Conservation (phyloP, 345 rosid species). For the Kernera saxatilis region DNA sequence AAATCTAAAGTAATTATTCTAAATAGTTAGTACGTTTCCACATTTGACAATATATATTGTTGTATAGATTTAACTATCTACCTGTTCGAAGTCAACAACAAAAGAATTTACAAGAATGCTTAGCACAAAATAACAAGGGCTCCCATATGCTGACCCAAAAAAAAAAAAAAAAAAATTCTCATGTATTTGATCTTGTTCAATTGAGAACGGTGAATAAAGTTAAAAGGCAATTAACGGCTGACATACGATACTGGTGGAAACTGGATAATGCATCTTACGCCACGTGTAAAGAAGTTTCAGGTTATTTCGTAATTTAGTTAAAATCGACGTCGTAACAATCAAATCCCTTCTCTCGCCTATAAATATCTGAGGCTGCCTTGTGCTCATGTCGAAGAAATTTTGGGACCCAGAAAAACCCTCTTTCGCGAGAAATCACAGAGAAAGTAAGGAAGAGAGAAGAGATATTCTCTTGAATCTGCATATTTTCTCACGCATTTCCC, state of each 20-base stretch:
- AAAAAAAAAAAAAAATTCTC: neutral
- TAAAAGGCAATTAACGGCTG: constrained; percentile 10
- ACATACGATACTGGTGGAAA: neutral
- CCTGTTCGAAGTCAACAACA: neutral
- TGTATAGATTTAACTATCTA: too few species aligned
- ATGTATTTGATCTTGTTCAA: neutral
- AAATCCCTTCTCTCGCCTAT: constrained; percentile 28
- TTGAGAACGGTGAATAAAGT: neutral
- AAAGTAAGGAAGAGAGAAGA: constrained; percentile 3
- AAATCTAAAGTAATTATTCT: neutral
- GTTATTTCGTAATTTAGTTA: constrained; percentile 31
- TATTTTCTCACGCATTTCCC: constrained; percentile 24
- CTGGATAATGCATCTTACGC: constrained; percentile 16
- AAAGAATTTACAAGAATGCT: neutral
- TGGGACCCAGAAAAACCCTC: constrained; percentile 17
- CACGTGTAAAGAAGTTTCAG: constrained; percentile 21
- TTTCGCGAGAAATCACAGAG: constrained; percentile 14
- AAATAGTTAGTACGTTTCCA: neutral
- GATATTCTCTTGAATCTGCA: neutral
- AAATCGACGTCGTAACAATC: neutral
- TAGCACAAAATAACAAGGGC: neutral
- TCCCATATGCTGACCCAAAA: neutral
- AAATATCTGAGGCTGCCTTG: constrained; percentile 5
- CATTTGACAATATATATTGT: neutral
- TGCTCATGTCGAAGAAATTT: neutral